These are phyloP conservation scores for Remersonia thermophila DNA, from an alignment of 2,329 filamentous ascomycete genomes.

Conservation along the genomic window DNA sequence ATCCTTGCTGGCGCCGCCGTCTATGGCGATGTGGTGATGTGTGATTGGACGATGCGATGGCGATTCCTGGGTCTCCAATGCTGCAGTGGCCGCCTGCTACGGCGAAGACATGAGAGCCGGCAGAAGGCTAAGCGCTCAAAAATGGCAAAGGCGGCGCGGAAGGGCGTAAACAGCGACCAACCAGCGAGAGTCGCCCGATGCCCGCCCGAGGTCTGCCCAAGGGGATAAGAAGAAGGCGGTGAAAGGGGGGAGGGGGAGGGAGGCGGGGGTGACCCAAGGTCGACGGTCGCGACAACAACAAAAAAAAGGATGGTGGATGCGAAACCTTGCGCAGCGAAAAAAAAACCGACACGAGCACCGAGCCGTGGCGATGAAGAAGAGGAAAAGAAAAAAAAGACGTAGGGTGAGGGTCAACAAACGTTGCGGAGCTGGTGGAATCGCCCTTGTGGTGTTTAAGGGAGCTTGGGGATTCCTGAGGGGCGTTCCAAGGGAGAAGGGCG, in stretches of 20 bases:
- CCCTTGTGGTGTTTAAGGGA: constrained; percentile 15
- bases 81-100: background rate
- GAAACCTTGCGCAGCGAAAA: constrained; percentile 3
- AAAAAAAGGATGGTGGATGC: constrained; percentile 4
- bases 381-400: constrained; percentile 4
- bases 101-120: background rate
- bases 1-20: background rate
- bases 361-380: constrained; percentile 4
- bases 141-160: background rate
- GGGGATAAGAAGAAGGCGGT: background rate
- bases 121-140: background rate
- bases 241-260: no score
- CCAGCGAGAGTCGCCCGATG: background rate
- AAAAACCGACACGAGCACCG: constrained; percentile 1
- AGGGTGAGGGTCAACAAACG: constrained; percentile 5
- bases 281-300: constrained; percentile 1
- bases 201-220: background rate
- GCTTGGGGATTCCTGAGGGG: constrained; percentile 1
- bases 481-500: background rate
- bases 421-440: constrained; percentile 1
- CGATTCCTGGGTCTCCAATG: background rate
- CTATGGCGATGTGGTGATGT: background rate
- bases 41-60: background rate
- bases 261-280: no score
- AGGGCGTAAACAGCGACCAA: background rate